Base-by-base conservation (phyloP, 139 green algal genomes). In the Zygnema circumcarinatum region DNA sequence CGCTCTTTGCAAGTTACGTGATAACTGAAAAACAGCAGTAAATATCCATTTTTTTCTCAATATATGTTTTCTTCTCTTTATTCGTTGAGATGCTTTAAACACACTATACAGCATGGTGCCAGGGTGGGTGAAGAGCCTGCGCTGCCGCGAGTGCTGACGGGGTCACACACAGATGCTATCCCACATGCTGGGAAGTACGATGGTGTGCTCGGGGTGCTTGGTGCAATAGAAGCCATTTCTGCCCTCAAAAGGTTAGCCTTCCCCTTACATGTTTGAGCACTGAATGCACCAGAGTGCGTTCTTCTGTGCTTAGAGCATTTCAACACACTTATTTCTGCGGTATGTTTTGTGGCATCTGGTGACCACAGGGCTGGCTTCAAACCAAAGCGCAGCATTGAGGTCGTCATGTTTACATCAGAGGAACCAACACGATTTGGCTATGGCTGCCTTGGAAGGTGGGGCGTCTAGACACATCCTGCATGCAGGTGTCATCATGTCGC, bases 331-430 rank as follows among this genome's bases (percentile, higher is more conserved):
- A 72, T 72, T 29, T n/a, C 29, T 29, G 29, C 29, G 29, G 29
- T 72, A 72, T n/a, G 29, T 72, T 72, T 72, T 29, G 56, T 29
- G 29, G 56, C 29, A 29, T 29, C 56, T 72, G 29, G 29, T 72
- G 56, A n/a, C n/a, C 39, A 16, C 73, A 90, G 85, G 82, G 35
- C 94, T 2, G 94, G 94, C 20, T 99, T 96, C 86, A 56, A 91
- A 74, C 96, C 97, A 0, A 83, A 67, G 2, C 88, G 91, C 0
- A 78, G 93, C 0, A 88, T 99, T 1, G 96, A 98, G 54, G 95
- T 96, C 3, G 80, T 99, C n/a, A 98, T 99, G 94, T 99, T 99
- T 87, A 98, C 96, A 0, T 95, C 90, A 2, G 97, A 99, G 88
- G 96, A 99, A 89, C 96, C 96, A 1, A 98, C 97, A 0, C 92